Percentiles rank a stretch among this genome's conserved stretches.
phyloP scores from a whole-genome alignment of 129 eudicot species.

The Escallonia herrerae region DNA sequence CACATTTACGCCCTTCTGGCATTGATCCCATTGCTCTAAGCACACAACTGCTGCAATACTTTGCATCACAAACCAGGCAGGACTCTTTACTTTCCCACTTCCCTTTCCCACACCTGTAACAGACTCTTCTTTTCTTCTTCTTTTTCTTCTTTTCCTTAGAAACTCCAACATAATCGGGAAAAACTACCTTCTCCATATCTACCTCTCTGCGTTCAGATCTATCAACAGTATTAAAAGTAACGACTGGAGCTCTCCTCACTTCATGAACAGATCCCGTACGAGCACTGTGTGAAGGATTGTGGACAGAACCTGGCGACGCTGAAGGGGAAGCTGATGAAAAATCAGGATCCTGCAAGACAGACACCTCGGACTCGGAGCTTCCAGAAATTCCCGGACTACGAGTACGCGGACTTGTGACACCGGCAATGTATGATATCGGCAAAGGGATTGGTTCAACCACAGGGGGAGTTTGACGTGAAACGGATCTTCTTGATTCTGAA shows the following conservation, averaged over 20 bases:
- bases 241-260: slow-evolving; percentile 69
- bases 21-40: slow-evolving; percentile 99
- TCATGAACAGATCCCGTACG: slow-evolving; percentile 27
- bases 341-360: slow-evolving; percentile 68
- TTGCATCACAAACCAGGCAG: slow-evolving; percentile 90
- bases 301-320: slow-evolving; percentile 62
- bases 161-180: slow-evolving; percentile 55
- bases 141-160: slow-evolving; percentile 73
- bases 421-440: slow-evolving; percentile 53
- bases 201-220: slow-evolving; percentile 52
- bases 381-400: slow-evolving; percentile 71
- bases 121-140: slow-evolving; percentile 41
- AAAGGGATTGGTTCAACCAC: slow-evolving; percentile 74
- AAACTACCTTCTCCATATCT: slow-evolving; percentile 40
- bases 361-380: slow-evolving; percentile 82
- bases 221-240: slow-evolving; percentile 67
- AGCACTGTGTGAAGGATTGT: slow-evolving; percentile 29
- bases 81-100: slow-evolving; percentile 96
- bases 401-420: slow-evolving; percentile 36
- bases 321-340: slow-evolving; percentile 76
- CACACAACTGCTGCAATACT: slow-evolving; percentile 88
- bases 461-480: slow-evolving; percentile 39
- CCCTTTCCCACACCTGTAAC: slow-evolving; percentile 88
- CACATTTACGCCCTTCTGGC: slow-evolving; percentile 99
- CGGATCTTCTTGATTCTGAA: slow-evolving; percentile 59